A percentile compares a stretch with the other conserved stretches of the same genome.
phyloP scores from a whole-genome alignment of 306 rosid genomes.

The Acmispon strigosus region DNA sequence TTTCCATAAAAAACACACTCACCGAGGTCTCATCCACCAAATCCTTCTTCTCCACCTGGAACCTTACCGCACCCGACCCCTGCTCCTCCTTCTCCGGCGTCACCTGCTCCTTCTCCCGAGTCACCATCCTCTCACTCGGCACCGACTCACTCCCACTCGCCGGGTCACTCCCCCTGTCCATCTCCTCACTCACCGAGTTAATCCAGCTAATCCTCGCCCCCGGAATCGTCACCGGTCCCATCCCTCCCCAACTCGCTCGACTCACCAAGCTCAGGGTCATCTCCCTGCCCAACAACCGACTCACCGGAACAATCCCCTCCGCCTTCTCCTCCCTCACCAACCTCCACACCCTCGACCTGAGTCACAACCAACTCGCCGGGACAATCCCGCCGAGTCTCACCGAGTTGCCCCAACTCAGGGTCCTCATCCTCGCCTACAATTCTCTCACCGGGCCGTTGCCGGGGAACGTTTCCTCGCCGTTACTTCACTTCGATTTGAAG shows the following conservation, averaged over 20 bases:
- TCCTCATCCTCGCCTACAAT: conserved; percentile 57
- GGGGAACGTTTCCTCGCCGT: conserved; percentile 29
- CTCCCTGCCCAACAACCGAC: conserved; percentile 57
- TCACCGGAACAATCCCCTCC: conserved; percentile 55
- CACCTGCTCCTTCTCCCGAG: conserved; percentile 46
- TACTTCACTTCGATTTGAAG: conserved; percentile 58
- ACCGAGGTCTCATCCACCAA: conserved; percentile 38
- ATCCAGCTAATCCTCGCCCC: conserved; percentile 75
- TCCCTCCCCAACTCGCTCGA: conserved; percentile 44
- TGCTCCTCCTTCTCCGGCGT: conserved; percentile 71
- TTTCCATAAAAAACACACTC: conserved; percentile 43
- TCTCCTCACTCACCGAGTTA: conserved; percentile 48
- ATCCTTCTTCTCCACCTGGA: conserved; percentile 72
- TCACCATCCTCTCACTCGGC: conserved; percentile 59
- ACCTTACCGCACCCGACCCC: conserved; percentile 57
- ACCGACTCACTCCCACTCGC: conserved; percentile 42
- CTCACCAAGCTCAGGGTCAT: conserved; percentile 59
- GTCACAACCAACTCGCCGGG: conserved; percentile 59
- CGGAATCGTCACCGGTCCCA: conserved; percentile 70
- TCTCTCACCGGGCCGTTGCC: conserved; percentile 39
- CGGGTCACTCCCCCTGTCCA: conserved; percentile 43
- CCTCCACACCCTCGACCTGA: conserved; percentile 83
- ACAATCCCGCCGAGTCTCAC: conserved; percentile 42
- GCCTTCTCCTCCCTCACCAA: conserved; percentile 33
- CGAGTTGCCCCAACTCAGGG: conserved; percentile 34